Base-by-base conservation (phyloP, 1,284 basidiomycete genomes). In the Polyporus tsugae region DNA sequence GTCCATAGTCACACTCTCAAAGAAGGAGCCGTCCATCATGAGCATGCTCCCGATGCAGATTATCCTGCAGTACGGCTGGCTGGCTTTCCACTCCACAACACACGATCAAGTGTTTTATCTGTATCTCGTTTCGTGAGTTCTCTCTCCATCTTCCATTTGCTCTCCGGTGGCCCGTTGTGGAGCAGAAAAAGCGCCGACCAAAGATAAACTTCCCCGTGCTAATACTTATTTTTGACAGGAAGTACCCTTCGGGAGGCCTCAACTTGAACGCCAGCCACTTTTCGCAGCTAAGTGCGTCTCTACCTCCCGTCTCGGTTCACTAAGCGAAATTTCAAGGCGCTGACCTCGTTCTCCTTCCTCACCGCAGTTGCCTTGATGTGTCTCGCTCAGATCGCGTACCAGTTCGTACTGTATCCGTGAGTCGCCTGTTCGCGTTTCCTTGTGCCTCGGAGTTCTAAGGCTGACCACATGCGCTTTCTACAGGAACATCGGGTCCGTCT, bases 81-180 rank as follows among this genome's bases (percentile, higher is more conserved):
- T 95, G 74, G 93, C 93, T 17, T 79, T 95, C 65, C 93, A 95
- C 76, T 87, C 87, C 46, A 95, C 93, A n/a, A 93, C 92, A 3
- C 93, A 95, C 75, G 93, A 95, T 81, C 93, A 95, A 78, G 81
- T 95, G 25, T 95, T 95, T 80, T 87, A 94, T 79, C 91, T 91
- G 2, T 95, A 95, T 78, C 87, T 94, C 41, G 91, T 94, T 65
- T 89, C 91, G 93, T 94, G 72, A 83, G 91, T 85, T 4, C 38
- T 36, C 35, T 58, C 35, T 58, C 55, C 29, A 22, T 58, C 35
- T 10, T 57, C 33, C 25, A 17, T n/a, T 17, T 9, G 38, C 17
- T 36, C 39, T 17, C 25, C 53, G 4, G 53, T 17, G 13, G 33
- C 10, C 29, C 33, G 29, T 33, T 3, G 0, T 25, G 9, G 58